Evolutionary conservation across 148 eudicot species (phyloP), one percentile per base, ranked within the genome.

Genomic region (Vaccinium darrowii): DNA sequence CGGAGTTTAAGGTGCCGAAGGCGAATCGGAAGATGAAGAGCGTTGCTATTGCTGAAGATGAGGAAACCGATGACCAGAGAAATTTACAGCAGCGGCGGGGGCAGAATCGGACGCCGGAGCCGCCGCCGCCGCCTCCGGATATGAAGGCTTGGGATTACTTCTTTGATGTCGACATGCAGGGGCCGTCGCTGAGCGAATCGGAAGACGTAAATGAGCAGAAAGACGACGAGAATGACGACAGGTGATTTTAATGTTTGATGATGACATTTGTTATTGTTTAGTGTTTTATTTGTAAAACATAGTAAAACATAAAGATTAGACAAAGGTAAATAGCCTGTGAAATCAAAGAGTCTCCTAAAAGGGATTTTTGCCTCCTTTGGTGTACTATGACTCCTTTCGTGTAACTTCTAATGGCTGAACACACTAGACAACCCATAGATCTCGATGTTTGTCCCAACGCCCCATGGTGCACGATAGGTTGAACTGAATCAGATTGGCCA

Each of bases 81-180:
- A 87, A 57, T 49, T 84, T 83, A 56, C 81, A 82, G 60, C 81
- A 82, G 60, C 81, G 72, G 9, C 50, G 65, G 90, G 81, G 73
- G 84, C 53, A 36, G 56, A 82, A 67, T 36, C 79, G 79, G 85
- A 82, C 87, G 4, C 88, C 88, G 16, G 85, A 62, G 54, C 89
- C 90, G 19, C 89, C 92, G 0, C 90, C 90, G 0, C 93, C 92
- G 3, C 93, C 92, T 11, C 90, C 86, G n/a, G 93, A 86, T 77
- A 58, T 86, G 56, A 91, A 90, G 82, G 93, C 97, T 16, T 97
- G 99, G 99, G 99, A 97, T 87, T 97, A 95, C 83, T 97, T 97
- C 82, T 89, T 88, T 30, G 91, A 51, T 30, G 93, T 91, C 3
- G 86, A 92, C 82, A 88, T 93, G 87, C 89, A 87, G 13, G 93